Base-by-base conservation (phyloP, 2,329 filamentous ascomycete genomes). In the Fusarium camptoceras region DNA sequence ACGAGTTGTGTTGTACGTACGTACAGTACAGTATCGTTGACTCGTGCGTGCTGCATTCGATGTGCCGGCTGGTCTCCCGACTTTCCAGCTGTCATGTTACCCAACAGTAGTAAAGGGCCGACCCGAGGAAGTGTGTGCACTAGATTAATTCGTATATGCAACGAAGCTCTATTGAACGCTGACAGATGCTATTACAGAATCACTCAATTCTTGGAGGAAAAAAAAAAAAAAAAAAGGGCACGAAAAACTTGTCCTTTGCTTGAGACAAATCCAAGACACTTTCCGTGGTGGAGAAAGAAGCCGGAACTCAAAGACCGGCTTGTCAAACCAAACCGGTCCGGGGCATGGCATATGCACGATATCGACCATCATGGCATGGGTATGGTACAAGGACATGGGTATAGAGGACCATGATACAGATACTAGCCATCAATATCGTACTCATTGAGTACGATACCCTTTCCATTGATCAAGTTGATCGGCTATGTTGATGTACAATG, bases 301-400 rank as follows among this genome's bases (percentile, higher is more conserved):
- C 55, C 63, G 63, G 63, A 66, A 66, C 22, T 66, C 62, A 55
- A 66, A 66, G 55, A 50, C 63, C 63, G 63, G 43, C 55, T 66
- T 61, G 61, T 46, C 47, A 64, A 64, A 58, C 61, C 59, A 59
- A 59, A 64, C 61, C 59, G 44, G 50, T 37, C 34, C 34, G 34
- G 34, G 59, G 59, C 44, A 28, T 47, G 34, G 22, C 49, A 46
- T 66, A 66, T 66, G 63, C 62, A 66, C 62, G 48, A 66, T 66
- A 55, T 66, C 62, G 53, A 49, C 62, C 62, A 55, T 55, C 63
- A 50, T 61, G 48, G 34, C 57, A 37, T 37, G 34, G 34, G 34
- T 37, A n/a, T 37, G 48, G 53, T 64, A 55, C 55, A 61, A 47
- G 48, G 39, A 42, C 31, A 59, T 55, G 61, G 65, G 48, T 25